These are phyloP conservation scores for Mycosphaerelloides madeirae DNA, from an alignment of 2,329 filamentous ascomycete genomes.

Conservation along the genomic window DNA sequence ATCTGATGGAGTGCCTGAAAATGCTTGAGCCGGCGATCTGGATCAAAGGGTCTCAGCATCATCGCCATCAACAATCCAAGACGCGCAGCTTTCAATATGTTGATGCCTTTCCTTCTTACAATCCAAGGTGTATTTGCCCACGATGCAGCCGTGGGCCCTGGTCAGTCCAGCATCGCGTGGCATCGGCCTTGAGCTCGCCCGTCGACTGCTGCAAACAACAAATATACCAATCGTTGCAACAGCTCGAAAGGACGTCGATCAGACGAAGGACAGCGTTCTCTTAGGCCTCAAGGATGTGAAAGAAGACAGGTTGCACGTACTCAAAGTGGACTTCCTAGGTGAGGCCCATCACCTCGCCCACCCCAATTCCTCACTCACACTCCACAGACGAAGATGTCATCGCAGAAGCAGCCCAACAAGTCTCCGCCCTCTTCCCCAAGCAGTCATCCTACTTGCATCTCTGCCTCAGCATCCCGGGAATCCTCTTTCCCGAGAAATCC, in stretches of 20 bases:
- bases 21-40: too few species aligned
- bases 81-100: too few species aligned
- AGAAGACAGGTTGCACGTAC: constrained; percentile 46
- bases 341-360: constrained; percentile 11
- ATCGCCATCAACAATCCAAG: background rate
- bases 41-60: background rate
- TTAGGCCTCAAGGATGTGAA: constrained; percentile 44
- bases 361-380: constrained; percentile 1
- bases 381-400: constrained; percentile 59
- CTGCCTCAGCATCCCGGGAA: constrained; percentile 64
- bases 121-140: background rate
- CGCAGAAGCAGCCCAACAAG: constrained; percentile 47
- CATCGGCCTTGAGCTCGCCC: constrained; percentile 58
- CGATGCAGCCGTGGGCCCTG: constrained; percentile 47
- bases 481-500: constrained; percentile 69
- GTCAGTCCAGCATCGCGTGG: constrained; percentile 59
- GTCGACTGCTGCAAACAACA: constrained; percentile 54
- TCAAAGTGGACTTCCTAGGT: constrained; percentile 57
- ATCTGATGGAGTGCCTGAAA: background rate
- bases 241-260: constrained; percentile 50
- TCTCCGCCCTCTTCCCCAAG: constrained; percentile 29
- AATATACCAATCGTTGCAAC: constrained; percentile 57
- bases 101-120: background rate
- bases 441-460: constrained; percentile 60
- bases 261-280: constrained; percentile 48